Base-by-base conservation (phyloP, 768 basidiomycete genomes). In the Suillus luteus region DNA sequence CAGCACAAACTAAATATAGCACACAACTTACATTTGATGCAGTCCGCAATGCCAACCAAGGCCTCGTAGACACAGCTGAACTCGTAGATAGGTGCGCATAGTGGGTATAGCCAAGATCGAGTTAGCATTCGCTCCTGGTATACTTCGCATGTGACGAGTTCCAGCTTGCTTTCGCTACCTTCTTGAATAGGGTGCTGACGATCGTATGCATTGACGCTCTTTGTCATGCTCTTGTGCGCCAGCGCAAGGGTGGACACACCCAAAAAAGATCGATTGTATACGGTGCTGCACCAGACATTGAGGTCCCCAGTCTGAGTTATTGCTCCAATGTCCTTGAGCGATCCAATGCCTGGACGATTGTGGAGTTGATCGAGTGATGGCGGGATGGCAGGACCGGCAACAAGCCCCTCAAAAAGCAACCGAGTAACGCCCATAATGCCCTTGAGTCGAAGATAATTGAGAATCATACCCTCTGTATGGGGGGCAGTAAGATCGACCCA, bases 221-320 rank as follows among this genome's bases (percentile, higher is more conserved):
- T 44, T n/a, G 44, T n/a, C 44, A 44, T 44, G 44, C 44, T 44
- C 44, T 44, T 44, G 44, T 44, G 44, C 10, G 44, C 44, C 44
- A 44, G n/a, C 19, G 44, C 44, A 2, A n/a, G 44, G 9, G 44
- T 44, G 0, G 9, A n/a, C n/a, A 44, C 44, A 44, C 19, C 44
- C 44, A 19, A 44, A 19, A 44, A 44, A 44, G 44, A 44, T 1
- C 9, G n/a, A n/a, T 44, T 44, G 44, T 44, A 44, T 8, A 44
- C 44, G n/a, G 44, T 44, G 44, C 44, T 44, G 19, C 44, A n/a
- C 44, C 44, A 44, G 8, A 44, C 44, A 10, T 44, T 44, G 19
- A 44, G 7, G 17, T 44, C 9, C 3, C 44, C 44, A 44, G 44
- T 44, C 44, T 44, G 44, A 10, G 44, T n/a, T n/a, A 44, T 44